These are phyloP conservation scores for Apiospora aurea DNA, from an alignment of 2,329 filamentous ascomycete species.

Conservation along the genomic window DNA sequence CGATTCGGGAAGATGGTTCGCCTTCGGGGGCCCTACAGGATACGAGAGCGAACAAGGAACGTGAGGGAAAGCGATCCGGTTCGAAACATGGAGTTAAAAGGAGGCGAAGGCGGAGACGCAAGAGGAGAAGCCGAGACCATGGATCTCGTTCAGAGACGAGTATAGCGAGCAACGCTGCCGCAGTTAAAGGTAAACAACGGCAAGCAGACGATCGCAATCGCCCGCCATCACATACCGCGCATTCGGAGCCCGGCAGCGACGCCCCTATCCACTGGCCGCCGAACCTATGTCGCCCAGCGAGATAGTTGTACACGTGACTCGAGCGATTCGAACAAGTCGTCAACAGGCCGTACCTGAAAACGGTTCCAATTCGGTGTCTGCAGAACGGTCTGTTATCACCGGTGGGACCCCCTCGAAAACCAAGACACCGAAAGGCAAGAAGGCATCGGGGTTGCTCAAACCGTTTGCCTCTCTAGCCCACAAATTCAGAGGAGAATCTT, in stretches of 20 bases:
- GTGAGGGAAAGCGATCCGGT: background rate
- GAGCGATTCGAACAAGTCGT: background rate
- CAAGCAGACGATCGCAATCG: background rate
- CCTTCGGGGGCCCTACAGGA: background rate
- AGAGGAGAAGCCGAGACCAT: background rate
- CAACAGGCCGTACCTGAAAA: background rate
- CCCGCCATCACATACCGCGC: background rate
- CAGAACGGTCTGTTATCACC: background rate
- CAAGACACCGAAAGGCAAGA: background rate
- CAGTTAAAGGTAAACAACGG: background rate
- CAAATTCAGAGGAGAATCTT: background rate
- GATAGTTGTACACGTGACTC: background rate
- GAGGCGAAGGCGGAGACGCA: background rate
- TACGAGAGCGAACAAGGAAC: background rate
- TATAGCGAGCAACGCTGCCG: background rate
- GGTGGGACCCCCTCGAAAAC: background rate
- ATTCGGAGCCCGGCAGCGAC: background rate
- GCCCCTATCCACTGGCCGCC: too few relatives aligned
- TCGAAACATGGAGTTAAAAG: background rate
- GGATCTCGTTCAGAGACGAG: background rate
- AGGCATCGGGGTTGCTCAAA: background rate
- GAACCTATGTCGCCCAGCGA: background rate
- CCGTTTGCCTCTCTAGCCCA: background rate
- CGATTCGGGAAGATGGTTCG: background rate
- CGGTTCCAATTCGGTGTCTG: background rate